A percentile compares a stretch with the other conserved stretches of the same genome.
These are phyloP conservation scores for Wickerhamiella bombiphila DNA, from an alignment of 805 yeast genomes.

Conservation along the genomic window DNA sequence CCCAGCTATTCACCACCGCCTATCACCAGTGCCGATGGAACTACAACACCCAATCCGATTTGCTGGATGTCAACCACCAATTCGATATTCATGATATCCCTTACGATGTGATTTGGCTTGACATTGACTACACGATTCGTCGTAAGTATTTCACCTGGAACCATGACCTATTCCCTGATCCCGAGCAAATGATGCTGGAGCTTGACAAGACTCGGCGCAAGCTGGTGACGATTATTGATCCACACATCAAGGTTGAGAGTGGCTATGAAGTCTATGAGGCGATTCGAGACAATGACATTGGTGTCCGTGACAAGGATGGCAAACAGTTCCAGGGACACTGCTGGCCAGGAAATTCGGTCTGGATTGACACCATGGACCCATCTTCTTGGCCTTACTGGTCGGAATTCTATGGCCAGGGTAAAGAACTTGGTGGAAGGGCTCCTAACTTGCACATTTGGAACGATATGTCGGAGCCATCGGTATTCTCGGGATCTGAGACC, in stretches of 20 bases:
- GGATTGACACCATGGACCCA: conserved; percentile 80
- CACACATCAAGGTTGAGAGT: conserved; percentile 53
- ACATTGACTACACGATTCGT: conserved; percentile 76
- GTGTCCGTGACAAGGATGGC: conserved; percentile 33
- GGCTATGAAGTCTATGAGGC: conserved; percentile 50
- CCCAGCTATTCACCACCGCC: conserved; percentile 66
- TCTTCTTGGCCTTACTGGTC: conserved; percentile 48
- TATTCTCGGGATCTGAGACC: conserved; percentile 90
- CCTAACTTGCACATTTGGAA: conserved; percentile 80
- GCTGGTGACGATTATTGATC: conserved; percentile 76
- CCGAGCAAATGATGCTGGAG: conserved; percentile 47
- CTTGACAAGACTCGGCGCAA: conserved; percentile 64
- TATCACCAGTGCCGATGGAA: conserved; percentile 98
- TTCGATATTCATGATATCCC: conserved; percentile 71
- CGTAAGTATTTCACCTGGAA: conserved; percentile 92
- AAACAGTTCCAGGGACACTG: conserved; percentile 63
- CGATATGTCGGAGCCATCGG: conserved; percentile 96
- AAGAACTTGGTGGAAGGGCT: conserved; percentile 33
- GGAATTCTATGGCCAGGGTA: conserved; percentile 32
- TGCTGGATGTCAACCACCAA: conserved; percentile 48
- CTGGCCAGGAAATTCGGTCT: conserved; percentile 94
- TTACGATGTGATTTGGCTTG: conserved; percentile 87
- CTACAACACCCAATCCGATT: conserved; percentile 78
- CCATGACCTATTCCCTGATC: conserved; percentile 55
- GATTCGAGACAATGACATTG: conserved; percentile 30